Conservation (phyloP, 2,329 filamentous ascomycete species). For the Alternaria gaisen region DNA sequence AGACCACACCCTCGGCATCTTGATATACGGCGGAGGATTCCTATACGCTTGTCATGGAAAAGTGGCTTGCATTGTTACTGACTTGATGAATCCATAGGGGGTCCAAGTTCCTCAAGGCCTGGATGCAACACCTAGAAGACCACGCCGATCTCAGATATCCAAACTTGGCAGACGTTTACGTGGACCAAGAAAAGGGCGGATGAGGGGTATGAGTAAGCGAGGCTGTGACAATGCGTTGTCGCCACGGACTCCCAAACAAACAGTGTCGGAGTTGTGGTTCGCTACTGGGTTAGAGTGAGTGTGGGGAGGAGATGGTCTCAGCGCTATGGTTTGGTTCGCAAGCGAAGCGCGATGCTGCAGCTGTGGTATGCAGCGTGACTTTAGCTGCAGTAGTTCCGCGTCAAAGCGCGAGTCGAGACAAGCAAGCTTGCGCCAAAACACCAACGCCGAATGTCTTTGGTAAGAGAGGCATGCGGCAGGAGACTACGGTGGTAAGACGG, state of each 20-base stretch:
- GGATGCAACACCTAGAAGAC: slow-evolving; percentile 93
- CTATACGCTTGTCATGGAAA: slow-evolving; percentile 16
- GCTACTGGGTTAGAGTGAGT: not conserved
- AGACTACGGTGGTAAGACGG: slow-evolving; percentile 5
- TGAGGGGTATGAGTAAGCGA: slow-evolving; percentile 18
- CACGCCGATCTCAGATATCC: slow-evolving; percentile 90
- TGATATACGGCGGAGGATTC: not conserved
- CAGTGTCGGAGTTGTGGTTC: slow-evolving; percentile 11
- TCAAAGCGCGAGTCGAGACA: slow-evolving; percentile 13
- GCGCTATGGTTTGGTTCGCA: slow-evolving; percentile 15
- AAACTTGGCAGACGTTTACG: slow-evolving; percentile 63
- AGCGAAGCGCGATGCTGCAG: slow-evolving; percentile 15
- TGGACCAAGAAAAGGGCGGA: slow-evolving; percentile 38
- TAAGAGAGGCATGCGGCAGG: not conserved
- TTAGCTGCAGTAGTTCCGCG: slow-evolving; percentile 22
- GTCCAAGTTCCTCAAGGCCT: slow-evolving; percentile 82
- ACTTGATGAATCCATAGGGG: slow-evolving; percentile 64
- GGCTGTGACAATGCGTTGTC: slow-evolving; percentile 14
- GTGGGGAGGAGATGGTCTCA: slow-evolving; percentile 10
- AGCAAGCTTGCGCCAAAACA: slow-evolving; percentile 6
- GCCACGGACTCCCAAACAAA: slow-evolving; percentile 14
- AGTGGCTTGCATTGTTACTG: slow-evolving; percentile 20
- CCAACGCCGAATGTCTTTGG: slow-evolving; percentile 1
- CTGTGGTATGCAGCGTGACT: slow-evolving; percentile 10
- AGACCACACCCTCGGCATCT: not conserved